These are phyloP conservation scores for Sugiyamaella qingdaonensis DNA, from an alignment of 805 yeast genomes.

Conservation along the genomic window DNA sequence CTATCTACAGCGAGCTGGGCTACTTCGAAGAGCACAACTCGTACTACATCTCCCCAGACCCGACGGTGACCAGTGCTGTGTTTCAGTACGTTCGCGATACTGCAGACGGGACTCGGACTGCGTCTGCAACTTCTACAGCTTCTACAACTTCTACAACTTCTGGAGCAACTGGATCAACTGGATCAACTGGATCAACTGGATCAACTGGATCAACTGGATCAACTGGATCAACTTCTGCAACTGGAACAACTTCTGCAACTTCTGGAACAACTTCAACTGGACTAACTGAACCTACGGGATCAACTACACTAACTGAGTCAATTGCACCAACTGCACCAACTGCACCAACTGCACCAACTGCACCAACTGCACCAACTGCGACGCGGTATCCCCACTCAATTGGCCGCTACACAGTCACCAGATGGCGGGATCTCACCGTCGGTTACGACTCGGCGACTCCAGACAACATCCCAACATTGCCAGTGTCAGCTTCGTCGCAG, in stretches of 20 bases:
- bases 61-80: constrained; percentile 47
- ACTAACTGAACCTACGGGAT: neutral
- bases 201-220: no score
- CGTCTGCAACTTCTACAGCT: neutral
- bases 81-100: constrained; percentile 50
- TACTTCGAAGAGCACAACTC: constrained; percentile 83
- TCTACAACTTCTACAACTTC: constrained; percentile 2
- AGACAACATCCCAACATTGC: constrained; percentile 58
- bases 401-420: constrained; percentile 53
- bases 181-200: no score
- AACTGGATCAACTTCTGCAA: no score
- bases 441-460: constrained; percentile 73
- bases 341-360: no score
- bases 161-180: constrained; percentile 13
- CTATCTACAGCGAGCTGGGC: constrained; percentile 65
- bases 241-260: neutral
- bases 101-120: neutral
- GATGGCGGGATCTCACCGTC: constrained; percentile 79
- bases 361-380: neutral
- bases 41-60: constrained; percentile 64
- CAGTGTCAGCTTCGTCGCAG: constrained; percentile 68
- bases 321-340: no score
- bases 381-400: constrained; percentile 43
- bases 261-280: neutral
- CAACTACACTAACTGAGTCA: no score